Evolutionary conservation across 2,329 filamentous ascomycete genomes (phyloP).

Genomic region (Hirsutella thompsonii): DNA sequence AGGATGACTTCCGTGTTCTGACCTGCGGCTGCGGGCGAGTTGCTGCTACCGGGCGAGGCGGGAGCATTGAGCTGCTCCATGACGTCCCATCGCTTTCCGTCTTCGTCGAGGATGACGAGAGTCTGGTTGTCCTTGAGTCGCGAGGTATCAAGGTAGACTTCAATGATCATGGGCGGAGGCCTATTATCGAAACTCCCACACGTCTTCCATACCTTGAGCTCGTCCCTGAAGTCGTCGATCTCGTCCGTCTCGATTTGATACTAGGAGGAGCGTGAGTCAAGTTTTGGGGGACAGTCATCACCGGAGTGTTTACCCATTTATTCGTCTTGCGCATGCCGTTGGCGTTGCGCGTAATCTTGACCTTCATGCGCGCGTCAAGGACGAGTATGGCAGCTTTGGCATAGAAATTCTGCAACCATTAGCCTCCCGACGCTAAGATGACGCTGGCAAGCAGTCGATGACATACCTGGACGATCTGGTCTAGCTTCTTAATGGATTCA

Average conservation of each 20-base stretch:
- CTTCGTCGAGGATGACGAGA: slow-evolving; percentile 75
- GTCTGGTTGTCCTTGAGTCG: slow-evolving; percentile 73
- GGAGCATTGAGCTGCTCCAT: slow-evolving; percentile 64
- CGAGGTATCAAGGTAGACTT: slow-evolving; percentile 76
- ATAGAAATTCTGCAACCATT: slow-evolving; percentile 63
- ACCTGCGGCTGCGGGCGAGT: slow-evolving; percentile 23
- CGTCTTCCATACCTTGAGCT: slow-evolving; percentile 69
- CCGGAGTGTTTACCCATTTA: slow-evolving; percentile 58
- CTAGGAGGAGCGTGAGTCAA: slow-evolving; percentile 31
- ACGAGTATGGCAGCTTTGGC: slow-evolving; percentile 78
- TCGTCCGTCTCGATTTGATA: slow-evolving; percentile 94
- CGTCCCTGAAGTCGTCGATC: slow-evolving; percentile 73
- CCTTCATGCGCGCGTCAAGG: slow-evolving; percentile 64
- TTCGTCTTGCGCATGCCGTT: slow-evolving; percentile 50
- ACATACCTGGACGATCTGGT: slow-evolving; percentile 80
- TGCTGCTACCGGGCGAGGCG: slow-evolving; percentile 36
- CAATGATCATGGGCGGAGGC: slow-evolving; percentile 76
- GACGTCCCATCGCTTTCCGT: slow-evolving; percentile 88
- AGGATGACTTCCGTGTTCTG: slow-evolving; percentile 64
- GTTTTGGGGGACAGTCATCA: not conserved
- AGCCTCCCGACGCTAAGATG: not conserved
- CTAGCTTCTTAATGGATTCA: slow-evolving; percentile 67
- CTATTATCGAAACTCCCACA: slow-evolving; percentile 65
- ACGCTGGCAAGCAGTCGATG: not conserved
- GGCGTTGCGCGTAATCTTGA: slow-evolving; percentile 36